Evolutionary conservation across 2,329 filamentous ascomycete genomes (phyloP).

Genomic region (Sporothrix curviconia): DNA sequence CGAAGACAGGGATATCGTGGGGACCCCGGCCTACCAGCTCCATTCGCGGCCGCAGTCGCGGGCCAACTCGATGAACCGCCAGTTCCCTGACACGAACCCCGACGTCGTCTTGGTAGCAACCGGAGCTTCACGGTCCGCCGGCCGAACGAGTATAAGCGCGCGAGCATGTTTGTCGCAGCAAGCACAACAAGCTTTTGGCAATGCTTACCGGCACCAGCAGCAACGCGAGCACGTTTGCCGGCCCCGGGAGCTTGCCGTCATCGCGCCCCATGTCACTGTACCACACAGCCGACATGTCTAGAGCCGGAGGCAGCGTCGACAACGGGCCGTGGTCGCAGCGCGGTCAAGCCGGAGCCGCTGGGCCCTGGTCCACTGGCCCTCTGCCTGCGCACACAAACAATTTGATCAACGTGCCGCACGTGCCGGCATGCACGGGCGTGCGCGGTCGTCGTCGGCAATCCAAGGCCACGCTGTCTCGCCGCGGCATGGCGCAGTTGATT

Average conservation of each 20-base stretch:
- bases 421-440: conserved; percentile 22
- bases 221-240: no score
- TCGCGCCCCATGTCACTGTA: not conserved
- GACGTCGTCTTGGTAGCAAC: not conserved
- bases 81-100: not conserved
- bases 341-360: conserved; percentile 9
- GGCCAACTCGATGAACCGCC: conserved; percentile 2
- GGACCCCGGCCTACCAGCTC: not conserved
- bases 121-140: not conserved
- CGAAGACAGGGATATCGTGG: not conserved
- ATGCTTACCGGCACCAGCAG: no score
- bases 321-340: not conserved
- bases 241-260: not conserved
- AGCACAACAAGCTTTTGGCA: no score
- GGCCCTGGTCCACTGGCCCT: not conserved
- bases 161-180: conserved; percentile 23
- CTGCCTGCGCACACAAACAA: not conserved
- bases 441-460: conserved; percentile 19
- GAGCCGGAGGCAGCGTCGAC: not conserved
- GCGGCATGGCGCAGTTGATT: conserved; percentile 46
- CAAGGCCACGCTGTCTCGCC: conserved; percentile 28
- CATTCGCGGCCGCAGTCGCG: conserved; percentile 3
- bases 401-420: not conserved
- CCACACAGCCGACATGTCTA: not conserved
- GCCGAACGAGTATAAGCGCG: conserved; percentile 19